phyloP scores from a whole-genome alignment of 2,329 filamentous ascomycete genomes.

The Sporothrix pseudoabietina region DNA sequence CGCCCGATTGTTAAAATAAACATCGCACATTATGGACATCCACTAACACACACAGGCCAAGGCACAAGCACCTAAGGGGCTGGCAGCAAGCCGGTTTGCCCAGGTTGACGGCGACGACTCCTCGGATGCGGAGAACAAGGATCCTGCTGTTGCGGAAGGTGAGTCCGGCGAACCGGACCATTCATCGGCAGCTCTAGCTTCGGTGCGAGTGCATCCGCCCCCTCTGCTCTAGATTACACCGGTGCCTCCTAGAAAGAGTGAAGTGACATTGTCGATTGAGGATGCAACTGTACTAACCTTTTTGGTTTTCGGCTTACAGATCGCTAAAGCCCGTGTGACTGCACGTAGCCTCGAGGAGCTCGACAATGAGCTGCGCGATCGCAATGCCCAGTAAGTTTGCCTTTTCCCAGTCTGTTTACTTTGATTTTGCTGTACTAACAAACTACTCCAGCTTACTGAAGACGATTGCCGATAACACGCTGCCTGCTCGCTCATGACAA shows the following conservation, averaged over 20 bases:
- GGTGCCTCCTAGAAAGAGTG: conserved; percentile 10
- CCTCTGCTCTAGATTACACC: conserved; percentile 29
- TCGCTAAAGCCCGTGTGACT: conserved; percentile 40
- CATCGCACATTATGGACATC: neutral
- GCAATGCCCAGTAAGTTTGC: conserved; percentile 36
- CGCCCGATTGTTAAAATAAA: neutral
- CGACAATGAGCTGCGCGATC: conserved; percentile 39
- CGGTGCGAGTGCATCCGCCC: conserved; percentile 55
- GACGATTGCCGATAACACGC: conserved; percentile 29
- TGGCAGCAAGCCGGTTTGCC: conserved; percentile 59
- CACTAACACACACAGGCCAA: conserved; percentile 46
- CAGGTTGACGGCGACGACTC: conserved; percentile 40
- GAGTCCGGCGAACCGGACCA: conserved; percentile 61
- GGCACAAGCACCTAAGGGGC: conserved; percentile 53
- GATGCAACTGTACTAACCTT: neutral
- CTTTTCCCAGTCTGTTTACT: neutral
- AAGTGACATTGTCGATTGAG: no score
- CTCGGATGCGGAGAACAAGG: conserved; percentile 37
- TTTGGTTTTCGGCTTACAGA: conserved; percentile 32
- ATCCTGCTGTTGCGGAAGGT: conserved; percentile 53
- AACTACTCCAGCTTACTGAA: conserved; percentile 14
- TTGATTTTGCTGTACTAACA: neutral
- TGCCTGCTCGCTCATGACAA: conserved; percentile 19
- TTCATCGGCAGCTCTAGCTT: conserved; percentile 66
- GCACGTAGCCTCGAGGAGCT: conserved; percentile 39